Evolutionary conservation across 2,329 filamentous ascomycete species (phyloP).

Genomic region (Nannizziopsis barbatae): DNA sequence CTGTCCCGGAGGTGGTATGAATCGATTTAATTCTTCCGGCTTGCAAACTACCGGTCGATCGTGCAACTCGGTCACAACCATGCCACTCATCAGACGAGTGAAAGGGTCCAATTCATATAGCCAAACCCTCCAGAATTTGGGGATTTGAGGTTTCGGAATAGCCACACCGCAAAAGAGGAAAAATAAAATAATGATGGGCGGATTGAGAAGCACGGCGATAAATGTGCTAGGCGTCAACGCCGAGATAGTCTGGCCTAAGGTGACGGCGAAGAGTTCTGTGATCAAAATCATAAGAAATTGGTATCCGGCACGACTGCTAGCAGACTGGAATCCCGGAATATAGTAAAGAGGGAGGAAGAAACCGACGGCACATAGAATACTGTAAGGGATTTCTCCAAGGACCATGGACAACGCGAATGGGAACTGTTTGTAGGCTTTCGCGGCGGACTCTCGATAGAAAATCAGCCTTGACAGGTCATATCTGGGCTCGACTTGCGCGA

Average conservation of each 20-base stretch:
- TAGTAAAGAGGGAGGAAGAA: slow-evolving; percentile 82
- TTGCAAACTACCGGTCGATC: slow-evolving; percentile 25
- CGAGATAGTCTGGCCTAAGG: slow-evolving; percentile 63
- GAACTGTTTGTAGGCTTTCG: slow-evolving; percentile 74
- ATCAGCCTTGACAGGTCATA: slow-evolving; percentile 69
- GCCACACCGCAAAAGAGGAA: slow-evolving; percentile 48
- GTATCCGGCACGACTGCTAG: slow-evolving; percentile 60
- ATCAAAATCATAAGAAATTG: slow-evolving; percentile 77
- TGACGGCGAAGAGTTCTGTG: slow-evolving; percentile 75
- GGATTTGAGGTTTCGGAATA: slow-evolving; percentile 47
- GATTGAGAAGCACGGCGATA: slow-evolving; percentile 56
- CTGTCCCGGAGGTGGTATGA: slow-evolving; percentile 46
- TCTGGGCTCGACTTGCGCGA: slow-evolving; percentile 73
- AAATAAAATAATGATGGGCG: slow-evolving; percentile 65
- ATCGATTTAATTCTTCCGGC: slow-evolving; percentile 24
- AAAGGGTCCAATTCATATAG: slow-evolving; percentile 60
- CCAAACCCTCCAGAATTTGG: slow-evolving; percentile 69
- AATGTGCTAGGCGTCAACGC: slow-evolving; percentile 65
- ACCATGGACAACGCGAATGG: slow-evolving; percentile 69
- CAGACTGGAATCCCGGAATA: slow-evolving; percentile 60
- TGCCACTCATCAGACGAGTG: slow-evolving; percentile 45
- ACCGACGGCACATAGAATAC: slow-evolving; percentile 61
- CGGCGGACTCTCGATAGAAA: slow-evolving; percentile 74
- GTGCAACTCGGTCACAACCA: slow-evolving; percentile 28
- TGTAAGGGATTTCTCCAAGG: slow-evolving; percentile 77